A percentile compares a stretch with the other conserved stretches of the same genome.
phyloP scores from a whole-genome alignment of 257 asterid genomes.

The Solanum bulbocastanum region DNA sequence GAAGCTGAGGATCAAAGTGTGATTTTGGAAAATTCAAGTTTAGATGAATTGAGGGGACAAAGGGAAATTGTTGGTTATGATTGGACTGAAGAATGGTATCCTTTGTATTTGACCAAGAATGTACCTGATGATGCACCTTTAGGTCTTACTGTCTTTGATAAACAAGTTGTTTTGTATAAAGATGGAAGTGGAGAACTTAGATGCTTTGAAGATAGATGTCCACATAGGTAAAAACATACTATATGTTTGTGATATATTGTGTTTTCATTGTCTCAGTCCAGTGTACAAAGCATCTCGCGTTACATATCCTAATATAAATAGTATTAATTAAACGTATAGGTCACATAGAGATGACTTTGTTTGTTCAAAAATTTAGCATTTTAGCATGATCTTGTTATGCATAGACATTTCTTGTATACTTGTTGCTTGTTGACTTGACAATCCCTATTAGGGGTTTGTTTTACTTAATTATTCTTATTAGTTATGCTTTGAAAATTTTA shows the following conservation, averaged over 20 bases:
- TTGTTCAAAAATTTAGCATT: background rate
- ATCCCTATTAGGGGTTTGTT: background rate
- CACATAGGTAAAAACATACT: conserved; percentile 49
- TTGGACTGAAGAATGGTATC: conserved; percentile 95
- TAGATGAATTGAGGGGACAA: conserved; percentile 32
- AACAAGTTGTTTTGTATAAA: conserved; percentile 66
- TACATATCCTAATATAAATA: background rate
- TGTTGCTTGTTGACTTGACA: background rate
- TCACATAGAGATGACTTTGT: background rate
- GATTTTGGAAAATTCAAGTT: conserved; percentile 8
- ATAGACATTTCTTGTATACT: background rate
- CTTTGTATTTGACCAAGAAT: conserved; percentile 67
- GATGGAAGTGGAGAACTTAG: conserved; percentile 66
- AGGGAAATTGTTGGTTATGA: conserved; percentile 43
- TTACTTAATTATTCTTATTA: background rate
- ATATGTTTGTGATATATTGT: background rate
- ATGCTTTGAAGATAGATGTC: conserved; percentile 81
- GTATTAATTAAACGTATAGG: background rate
- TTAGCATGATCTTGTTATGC: background rate
- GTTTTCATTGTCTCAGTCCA: background rate
- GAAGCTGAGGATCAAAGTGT: conserved; percentile 21
- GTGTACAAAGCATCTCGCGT: background rate
- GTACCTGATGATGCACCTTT: conserved; percentile 90
- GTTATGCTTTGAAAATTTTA: background rate
- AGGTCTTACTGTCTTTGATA: conserved; percentile 83